Base-by-base conservation (phyloP, 148 eudicot genomes). In the Rhododendron molle region DNA sequence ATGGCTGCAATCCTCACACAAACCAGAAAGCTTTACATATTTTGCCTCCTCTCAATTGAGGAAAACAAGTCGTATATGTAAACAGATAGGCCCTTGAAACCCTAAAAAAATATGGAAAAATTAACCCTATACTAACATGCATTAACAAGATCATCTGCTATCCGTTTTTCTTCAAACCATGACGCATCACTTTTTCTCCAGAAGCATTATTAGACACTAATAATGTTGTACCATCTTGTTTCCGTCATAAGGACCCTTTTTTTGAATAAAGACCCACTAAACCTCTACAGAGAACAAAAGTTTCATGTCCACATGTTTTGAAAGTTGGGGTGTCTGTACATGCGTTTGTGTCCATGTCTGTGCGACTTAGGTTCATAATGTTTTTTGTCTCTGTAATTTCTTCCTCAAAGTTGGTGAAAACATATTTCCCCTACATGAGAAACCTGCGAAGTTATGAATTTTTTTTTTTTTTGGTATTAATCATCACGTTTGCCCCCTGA, bases 401-500 rank as follows among this genome's bases (percentile, higher is more conserved):
- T 28, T 20, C 14, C 52, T 86, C 18, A 20, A 28, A n/a, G 62
- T 76, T 56, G 8, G 23, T 23, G 6, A 40, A 40, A 30, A 77
- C 46, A 23, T 56, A 30, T 86, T 16, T 26, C 8, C 26, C 58
- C 58, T 40, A 3, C 15, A 0, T 16, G 34, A 50, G 54, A 80
- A 82, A 36, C 58, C 43, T 71, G 36, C 18, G 11, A 47, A 23
- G 14, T 81, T 18, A 40, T 44, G 21, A 47, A 5, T 15, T 18
- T 71, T 54, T 67, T 77, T 78, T 58, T n/a, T 67, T 77, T 78
- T 58, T n/a, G 36, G 36, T 52, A n/a, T 43, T 65, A 56, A 60
- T 81, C 58, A 32, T 84, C 58, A 56, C 54, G 54, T 30, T 34
- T 69, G 54, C 38, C 67, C 65, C 50, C 58, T 89, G 69, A 84